Evolutionary conservation across 2,329 filamentous ascomycete genomes (phyloP), one percentile per base, ranked within the genome.

Genomic region (Rutstroemia sp.): DNA sequence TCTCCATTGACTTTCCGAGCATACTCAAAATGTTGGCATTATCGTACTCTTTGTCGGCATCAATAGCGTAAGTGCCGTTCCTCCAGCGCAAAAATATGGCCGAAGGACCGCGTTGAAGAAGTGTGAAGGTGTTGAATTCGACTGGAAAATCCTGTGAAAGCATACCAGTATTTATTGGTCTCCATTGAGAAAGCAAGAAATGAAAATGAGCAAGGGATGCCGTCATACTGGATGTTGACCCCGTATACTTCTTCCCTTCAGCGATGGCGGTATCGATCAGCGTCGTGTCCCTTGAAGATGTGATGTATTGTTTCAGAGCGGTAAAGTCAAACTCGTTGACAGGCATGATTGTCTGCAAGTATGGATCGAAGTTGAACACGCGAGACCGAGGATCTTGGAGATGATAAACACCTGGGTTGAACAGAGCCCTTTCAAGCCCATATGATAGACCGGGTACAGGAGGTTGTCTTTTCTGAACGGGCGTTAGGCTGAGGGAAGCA

Each of bases 151-250:
- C 75, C 51, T 80, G 80, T 0, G 90, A 92, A 1, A 95, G 69
- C 66, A 81, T 82, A 0, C 73, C 70, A 16, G 82, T 73, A 58
- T 89, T 87, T 58, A 96, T 76, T 2, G 76, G 75, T 53, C 95
- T 84, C 87, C 90, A 97, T 6, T 79, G 75, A 0, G 92, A 97
- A 9, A 99, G 77, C 3, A 99, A 79, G 66, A 84, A 97, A 70
- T 99, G 94, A 67, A 99, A 96, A 66, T 99, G 95, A 2, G 87
- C 81, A 46, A 99, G 77, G 51, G 88, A 84, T 2, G 85, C 78
- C 1, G 92, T 96, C 91, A 96, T 96, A 72, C 92, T 97, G 1
- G 94, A 99, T 0, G 94, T 97, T 12, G 94, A 99, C 9, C 94
- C 94, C 10, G 91, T 86, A 68, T 95, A 99, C 68, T 88, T 95